Conservation (phyloP, 75 land plant species). For the Picea glauca region DNA sequence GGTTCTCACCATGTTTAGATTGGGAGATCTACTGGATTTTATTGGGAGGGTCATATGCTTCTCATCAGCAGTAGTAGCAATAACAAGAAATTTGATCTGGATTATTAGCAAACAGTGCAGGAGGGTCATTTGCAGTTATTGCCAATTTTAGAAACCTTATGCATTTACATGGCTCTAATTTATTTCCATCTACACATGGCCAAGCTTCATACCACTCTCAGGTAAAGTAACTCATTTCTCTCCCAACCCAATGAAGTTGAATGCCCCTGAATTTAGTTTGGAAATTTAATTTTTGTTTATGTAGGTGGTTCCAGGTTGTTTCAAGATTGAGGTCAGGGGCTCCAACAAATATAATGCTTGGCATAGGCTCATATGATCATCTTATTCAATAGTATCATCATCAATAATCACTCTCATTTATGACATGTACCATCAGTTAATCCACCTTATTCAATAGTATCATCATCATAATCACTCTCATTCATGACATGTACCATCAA, state of each 20-base stretch:
- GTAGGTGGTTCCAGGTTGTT: background rate
- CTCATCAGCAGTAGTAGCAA: conserved; percentile 33
- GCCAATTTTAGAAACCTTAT: conserved; percentile 60
- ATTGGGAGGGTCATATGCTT: conserved; percentile 26
- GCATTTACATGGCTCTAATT: conserved; percentile 68
- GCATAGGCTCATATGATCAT: conserved; percentile 78
- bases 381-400: conserved; percentile 40
- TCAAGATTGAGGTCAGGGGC: conserved; percentile 52
- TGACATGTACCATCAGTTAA: too few relatives aligned
- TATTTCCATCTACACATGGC: conserved; percentile 68
- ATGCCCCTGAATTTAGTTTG: too few relatives aligned
- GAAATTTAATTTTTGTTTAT: background rate
- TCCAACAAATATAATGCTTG: conserved; percentile 36
- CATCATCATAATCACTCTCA: conserved; percentile 27
- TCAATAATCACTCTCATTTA: background rate
- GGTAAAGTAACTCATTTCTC: conserved; percentile 20
- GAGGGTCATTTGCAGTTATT: conserved; percentile 3
- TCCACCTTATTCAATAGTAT: too few relatives aligned
- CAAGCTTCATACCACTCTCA: conserved; percentile 53
- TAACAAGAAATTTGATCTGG: conserved; percentile 17
- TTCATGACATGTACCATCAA: conserved; percentile 17
- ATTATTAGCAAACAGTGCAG: conserved; percentile 1
- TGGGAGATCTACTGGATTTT: conserved; percentile 34
- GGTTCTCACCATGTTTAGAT: conserved; percentile 14
- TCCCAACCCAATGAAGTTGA: too few relatives aligned